Conservation (phyloP, 1,139 yeast genomes). For the Protomyces lactucae-debilis region DNA sequence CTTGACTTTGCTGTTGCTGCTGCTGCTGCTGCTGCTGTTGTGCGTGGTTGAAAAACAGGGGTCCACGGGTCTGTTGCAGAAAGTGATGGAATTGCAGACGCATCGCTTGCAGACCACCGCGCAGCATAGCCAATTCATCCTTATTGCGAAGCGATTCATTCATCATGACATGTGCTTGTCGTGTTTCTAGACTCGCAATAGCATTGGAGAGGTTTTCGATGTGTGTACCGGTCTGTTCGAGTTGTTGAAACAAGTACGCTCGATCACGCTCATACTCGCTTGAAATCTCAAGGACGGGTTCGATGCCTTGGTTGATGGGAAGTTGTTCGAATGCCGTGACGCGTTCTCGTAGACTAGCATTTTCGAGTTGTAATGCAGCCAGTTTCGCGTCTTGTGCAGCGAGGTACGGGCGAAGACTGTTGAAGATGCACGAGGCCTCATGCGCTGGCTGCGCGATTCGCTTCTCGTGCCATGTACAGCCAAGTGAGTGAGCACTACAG, state of each 20-base stretch:
- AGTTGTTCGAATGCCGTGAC: background rate
- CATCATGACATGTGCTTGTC: slow-evolving; percentile 13
- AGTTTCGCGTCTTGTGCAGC: background rate
- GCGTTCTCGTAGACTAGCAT: background rate
- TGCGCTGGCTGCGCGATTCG: background rate
- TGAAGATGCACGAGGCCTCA: background rate
- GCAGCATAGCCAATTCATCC: slow-evolving; percentile 19
- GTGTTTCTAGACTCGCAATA: slow-evolving; percentile 5
- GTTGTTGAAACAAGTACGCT: slow-evolving; percentile 10
- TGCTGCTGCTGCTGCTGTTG: background rate
- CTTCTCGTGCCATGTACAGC: slow-evolving; percentile 7
- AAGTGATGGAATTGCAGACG: slow-evolving; percentile 22
- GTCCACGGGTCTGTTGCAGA: slow-evolving; percentile 16
- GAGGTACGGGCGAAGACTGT: background rate
- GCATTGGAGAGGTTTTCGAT: slow-evolving; percentile 9
- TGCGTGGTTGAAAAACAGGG: background rate
- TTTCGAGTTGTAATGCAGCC: slow-evolving; percentile 1
- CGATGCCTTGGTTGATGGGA: background rate
- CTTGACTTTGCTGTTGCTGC: too few species aligned
- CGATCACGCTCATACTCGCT: slow-evolving; percentile 23
- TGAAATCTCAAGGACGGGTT: slow-evolving; percentile 9
- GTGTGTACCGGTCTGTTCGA: slow-evolving; percentile 2
- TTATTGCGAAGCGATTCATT: slow-evolving; percentile 12
- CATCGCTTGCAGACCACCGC: slow-evolving; percentile 15
- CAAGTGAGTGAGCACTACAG: background rate